Evolutionary conservation across 495 filamentous ascomycete species (phyloP).

Genomic region (Aspergillus sclerotiicarbonarius): DNA sequence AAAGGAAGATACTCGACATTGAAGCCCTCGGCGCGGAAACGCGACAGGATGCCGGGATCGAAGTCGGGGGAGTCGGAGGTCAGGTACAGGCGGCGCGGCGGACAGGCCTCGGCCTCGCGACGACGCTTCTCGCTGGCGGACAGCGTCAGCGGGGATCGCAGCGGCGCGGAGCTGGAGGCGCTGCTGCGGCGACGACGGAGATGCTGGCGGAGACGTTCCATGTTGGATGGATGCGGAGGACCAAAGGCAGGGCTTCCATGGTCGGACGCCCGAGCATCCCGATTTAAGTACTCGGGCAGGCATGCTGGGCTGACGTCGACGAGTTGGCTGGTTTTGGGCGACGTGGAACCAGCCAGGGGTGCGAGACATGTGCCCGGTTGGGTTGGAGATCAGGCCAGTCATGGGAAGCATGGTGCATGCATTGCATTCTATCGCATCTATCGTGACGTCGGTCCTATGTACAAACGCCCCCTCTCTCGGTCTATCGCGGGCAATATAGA

Average conservation of each 20-base stretch:
- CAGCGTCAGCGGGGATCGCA: slow-evolving; percentile 17
- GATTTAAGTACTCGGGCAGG: slow-evolving; percentile 4
- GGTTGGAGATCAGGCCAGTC: background rate
- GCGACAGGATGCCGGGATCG: slow-evolving; percentile 49
- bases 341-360: slow-evolving; percentile 6
- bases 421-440: background rate
- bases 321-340: slow-evolving; percentile 10
- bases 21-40: slow-evolving; percentile 65
- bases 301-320: slow-evolving; percentile 21
- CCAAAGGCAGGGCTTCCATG: too few relatives aligned
- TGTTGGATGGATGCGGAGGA: background rate
- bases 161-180: slow-evolving; percentile 2
- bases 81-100: slow-evolving; percentile 49
- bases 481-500: background rate
- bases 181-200: slow-evolving; percentile 21
- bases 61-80: slow-evolving; percentile 60
- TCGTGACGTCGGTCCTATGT: background rate
- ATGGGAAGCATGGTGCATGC: background rate
- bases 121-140: slow-evolving; percentile 12
- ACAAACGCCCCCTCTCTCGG: background rate
- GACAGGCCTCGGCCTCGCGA: slow-evolving; percentile 13
- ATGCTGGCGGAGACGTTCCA: slow-evolving; percentile 20
- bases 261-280: background rate
- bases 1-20: slow-evolving; percentile 59
- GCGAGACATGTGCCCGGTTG: background rate